Conservation (phyloP, 345 rosid genomes). For the Acer saccharum region DNA sequence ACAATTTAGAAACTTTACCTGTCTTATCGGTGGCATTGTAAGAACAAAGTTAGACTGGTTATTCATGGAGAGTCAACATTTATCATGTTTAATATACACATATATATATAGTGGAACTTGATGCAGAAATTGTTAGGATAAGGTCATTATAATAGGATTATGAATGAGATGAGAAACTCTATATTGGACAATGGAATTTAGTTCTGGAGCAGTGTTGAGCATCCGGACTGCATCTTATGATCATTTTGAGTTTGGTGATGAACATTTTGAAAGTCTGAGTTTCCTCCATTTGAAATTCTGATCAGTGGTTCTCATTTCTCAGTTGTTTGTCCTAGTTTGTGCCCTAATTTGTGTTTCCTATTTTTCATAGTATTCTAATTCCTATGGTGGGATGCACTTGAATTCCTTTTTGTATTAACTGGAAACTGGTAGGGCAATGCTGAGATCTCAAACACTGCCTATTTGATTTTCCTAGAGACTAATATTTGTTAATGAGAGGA, state of each 20-base stretch:
- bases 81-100: not conserved
- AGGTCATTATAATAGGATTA: not conserved
- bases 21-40: not conserved
- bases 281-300: not conserved
- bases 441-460: not conserved
- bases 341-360: not conserved
- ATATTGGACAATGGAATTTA: not conserved
- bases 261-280: not conserved
- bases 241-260: not conserved
- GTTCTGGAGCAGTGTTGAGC: not conserved
- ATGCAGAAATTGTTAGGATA: not conserved
- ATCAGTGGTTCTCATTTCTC: constrained; percentile 5
- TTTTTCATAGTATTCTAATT: not conserved
- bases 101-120: not conserved
- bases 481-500: not conserved
- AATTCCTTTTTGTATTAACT: not conserved
- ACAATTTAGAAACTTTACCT: too few species aligned
- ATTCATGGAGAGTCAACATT: not conserved
- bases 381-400: not conserved
- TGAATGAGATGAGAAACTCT: not conserved
- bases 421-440: not conserved
- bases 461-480: not conserved
- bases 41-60: constrained; percentile 2
- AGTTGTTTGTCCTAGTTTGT: not conserved
- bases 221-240: not conserved